Percentiles rank a stretch among this genome's conserved stretches.
These are phyloP conservation scores for Musa balbisiana DNA, from an alignment of 202 grass and related monocot species.

Conservation along the genomic window DNA sequence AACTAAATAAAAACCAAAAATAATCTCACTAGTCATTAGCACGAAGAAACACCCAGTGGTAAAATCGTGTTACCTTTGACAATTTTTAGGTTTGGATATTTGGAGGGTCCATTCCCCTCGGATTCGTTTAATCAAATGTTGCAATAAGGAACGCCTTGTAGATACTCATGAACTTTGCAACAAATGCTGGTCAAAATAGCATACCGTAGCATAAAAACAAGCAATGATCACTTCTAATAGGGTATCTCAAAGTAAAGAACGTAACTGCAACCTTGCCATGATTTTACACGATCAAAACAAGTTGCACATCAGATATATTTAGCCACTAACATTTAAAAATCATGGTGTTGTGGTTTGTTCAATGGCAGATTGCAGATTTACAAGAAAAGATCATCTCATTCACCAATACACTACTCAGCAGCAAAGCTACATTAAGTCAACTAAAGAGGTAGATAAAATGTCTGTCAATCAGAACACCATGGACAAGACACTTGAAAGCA, in stretches of 20 bases:
- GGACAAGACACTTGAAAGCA: too few relatives aligned
- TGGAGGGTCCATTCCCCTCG: background rate
- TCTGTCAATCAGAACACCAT: too few relatives aligned
- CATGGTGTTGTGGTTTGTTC: too few relatives aligned
- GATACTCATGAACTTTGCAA: conserved; percentile 99
- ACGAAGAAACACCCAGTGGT: background rate
- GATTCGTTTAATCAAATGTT: conserved; percentile 63
- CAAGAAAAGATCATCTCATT: too few relatives aligned
- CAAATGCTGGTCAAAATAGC: conserved; percentile 54
- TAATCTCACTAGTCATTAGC: background rate
- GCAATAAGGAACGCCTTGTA: conserved; percentile 89
- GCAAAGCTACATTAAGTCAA: too few relatives aligned
- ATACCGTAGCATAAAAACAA: background rate
- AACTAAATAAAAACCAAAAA: too few relatives aligned
- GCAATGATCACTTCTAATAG: background rate
- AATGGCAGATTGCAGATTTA: too few relatives aligned
- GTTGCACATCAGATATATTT: too few relatives aligned
- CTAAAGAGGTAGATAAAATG: too few relatives aligned
- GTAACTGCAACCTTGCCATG: background rate
- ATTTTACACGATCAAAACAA: too few relatives aligned
- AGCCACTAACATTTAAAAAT: too few relatives aligned
- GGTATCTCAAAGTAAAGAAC: background rate
- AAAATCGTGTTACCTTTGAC: background rate
- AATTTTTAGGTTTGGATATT: background rate
- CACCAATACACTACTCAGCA: too few relatives aligned